Percentiles rank a stretch among this genome's conserved stretches.
These are phyloP conservation scores for Diversispora epigaea DNA, from an alignment of 192 early-diverging fungal genomes.

Conservation along the genomic window DNA sequence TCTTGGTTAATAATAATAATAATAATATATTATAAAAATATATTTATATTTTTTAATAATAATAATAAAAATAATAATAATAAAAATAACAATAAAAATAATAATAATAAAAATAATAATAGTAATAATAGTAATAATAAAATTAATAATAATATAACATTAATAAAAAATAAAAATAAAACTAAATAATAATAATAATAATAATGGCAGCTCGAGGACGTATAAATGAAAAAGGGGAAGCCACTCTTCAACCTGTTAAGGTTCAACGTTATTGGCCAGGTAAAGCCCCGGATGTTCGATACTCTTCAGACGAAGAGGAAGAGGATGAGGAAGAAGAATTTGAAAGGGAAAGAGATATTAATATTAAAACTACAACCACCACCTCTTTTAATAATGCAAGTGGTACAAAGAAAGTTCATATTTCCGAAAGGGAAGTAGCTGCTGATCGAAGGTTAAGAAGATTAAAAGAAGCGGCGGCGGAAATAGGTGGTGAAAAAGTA, in stretches of 20 bases:
- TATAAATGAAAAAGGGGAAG: constrained; percentile 36
- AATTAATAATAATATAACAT: no score
- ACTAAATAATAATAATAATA: background rate
- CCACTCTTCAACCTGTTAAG: constrained; percentile 42
- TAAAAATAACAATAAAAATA: no score
- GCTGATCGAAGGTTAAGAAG: constrained; percentile 49
- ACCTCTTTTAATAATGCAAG: no score
- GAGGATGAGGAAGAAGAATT: constrained; percentile 31
- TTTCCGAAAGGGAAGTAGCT: constrained; percentile 44
- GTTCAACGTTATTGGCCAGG: constrained; percentile 62
- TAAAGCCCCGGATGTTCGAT: constrained; percentile 54
- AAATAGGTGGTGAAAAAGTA: constrained; percentile 27
- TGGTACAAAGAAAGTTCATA: constrained; percentile 39
- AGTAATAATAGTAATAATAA: no score
- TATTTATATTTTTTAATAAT: no score
- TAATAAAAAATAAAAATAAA: no score
- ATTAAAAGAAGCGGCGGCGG: constrained; percentile 42
- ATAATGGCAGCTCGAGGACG: constrained; percentile 32
- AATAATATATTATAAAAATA: no score
- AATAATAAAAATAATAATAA: no score
- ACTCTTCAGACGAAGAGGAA: constrained; percentile 55
- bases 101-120: no score
- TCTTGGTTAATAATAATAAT: no score
- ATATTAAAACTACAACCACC: constrained; percentile 41
- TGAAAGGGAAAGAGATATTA: constrained; percentile 33